Conservation (phyloP, 306 rosid genomes). For the Datisca glomerata region DNA sequence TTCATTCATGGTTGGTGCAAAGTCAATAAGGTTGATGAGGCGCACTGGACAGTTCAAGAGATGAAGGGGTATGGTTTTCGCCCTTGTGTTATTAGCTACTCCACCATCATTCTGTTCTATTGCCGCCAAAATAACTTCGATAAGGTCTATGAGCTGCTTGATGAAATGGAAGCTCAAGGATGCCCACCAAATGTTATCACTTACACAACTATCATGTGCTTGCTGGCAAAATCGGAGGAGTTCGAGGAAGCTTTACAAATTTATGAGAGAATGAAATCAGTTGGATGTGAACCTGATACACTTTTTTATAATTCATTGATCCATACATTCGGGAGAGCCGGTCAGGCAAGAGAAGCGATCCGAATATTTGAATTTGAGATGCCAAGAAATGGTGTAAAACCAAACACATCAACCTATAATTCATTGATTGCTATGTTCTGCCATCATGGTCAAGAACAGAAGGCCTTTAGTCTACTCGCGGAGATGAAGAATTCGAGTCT, state of each 20-base stretch:
- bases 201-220: conserved; percentile 55
- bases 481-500: conserved; percentile 51
- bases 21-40: conserved; percentile 58
- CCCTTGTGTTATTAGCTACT: conserved; percentile 74
- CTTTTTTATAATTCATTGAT: conserved; percentile 63
- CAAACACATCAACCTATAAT: conserved; percentile 67
- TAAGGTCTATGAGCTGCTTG: conserved; percentile 57
- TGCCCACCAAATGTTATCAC: conserved; percentile 63
- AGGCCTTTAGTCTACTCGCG: conserved; percentile 35
- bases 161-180: conserved; percentile 65
- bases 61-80: conserved; percentile 70
- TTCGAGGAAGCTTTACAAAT: conserved; percentile 55
- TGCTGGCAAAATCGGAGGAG: conserved; percentile 42
- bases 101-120: conserved; percentile 52
- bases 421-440: conserved; percentile 75
- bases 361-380: conserved; percentile 45
- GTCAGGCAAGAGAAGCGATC: conserved; percentile 39
- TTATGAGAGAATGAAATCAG: conserved; percentile 40
- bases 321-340: conserved; percentile 57
- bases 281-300: conserved; percentile 52
- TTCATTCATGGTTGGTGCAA: conserved; percentile 93
- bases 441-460: conserved; percentile 31
- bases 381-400: conserved; percentile 34
- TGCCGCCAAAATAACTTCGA: conserved; percentile 35
- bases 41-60: conserved; percentile 81